These are phyloP conservation scores for Aspergillus sp. DNA, from an alignment of 2,329 filamentous ascomycete genomes.

Conservation along the genomic window DNA sequence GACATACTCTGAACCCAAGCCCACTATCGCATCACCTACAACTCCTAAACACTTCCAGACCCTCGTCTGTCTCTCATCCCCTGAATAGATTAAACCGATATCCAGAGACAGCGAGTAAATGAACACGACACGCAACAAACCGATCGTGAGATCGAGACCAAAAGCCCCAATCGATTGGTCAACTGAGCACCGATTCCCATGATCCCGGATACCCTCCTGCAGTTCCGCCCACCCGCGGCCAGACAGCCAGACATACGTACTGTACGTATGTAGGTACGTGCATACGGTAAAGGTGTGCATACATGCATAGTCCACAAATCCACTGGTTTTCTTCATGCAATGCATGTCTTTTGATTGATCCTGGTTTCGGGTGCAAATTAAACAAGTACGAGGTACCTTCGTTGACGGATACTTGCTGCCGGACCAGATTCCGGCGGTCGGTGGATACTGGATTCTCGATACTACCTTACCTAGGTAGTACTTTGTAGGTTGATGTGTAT, in stretches of 20 bases:
- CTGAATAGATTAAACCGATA: too few relatives aligned
- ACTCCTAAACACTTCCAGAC: too few relatives aligned
- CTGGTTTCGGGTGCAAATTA: not conserved
- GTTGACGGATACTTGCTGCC: not conserved
- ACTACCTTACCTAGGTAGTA: too few relatives aligned
- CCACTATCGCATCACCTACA: too few relatives aligned
- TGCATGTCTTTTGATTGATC: constrained; percentile 7
- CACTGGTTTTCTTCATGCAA: constrained; percentile 12
- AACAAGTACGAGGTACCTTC: not conserved
- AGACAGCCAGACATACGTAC: too few relatives aligned
- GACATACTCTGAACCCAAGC: too few relatives aligned
- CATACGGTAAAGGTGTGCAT: not conserved
- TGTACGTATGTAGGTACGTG: too few relatives aligned
- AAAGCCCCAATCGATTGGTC: constrained; percentile 10
- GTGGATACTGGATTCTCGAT: not conserved
- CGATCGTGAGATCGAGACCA: constrained; percentile 1
- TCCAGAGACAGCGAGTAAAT: not conserved
- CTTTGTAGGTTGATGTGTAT: too few relatives aligned
- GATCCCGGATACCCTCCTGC: constrained; percentile 17
- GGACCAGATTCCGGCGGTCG: not conserved
- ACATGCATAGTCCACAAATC: not conserved
- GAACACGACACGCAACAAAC: not conserved
- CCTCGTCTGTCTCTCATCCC: too few relatives aligned
- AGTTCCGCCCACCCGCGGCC: constrained; percentile 11
- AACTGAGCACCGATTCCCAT: constrained; percentile 7